Percentiles rank a stretch among this genome's conserved stretches.
Evolutionary conservation across 805 yeast species (phyloP).

Genomic region (Lachancea sp.): DNA sequence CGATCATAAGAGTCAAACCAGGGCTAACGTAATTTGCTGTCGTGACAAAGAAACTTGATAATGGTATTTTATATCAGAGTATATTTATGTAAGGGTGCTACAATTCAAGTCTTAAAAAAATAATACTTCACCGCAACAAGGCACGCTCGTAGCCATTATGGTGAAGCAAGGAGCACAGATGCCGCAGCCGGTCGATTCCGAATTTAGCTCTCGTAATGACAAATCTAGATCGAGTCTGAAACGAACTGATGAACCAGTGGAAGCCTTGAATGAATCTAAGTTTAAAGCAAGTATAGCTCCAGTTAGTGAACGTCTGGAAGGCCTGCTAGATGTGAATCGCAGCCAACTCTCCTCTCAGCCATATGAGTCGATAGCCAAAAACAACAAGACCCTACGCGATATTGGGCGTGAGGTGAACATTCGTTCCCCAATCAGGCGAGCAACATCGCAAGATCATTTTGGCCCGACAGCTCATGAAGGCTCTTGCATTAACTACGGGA

Average conservation of each 20-base stretch:
- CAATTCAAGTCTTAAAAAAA: no score
- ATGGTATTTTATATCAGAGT: no score
- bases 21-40: no score
- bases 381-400: neutral
- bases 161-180: no score
- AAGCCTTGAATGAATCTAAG: neutral
- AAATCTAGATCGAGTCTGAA: neutral
- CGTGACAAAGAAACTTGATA: no score
- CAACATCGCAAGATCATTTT: constrained; percentile 1
- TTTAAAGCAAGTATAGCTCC: neutral
- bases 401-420: constrained; percentile 2
- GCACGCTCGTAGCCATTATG: no score
- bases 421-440: constrained; percentile 7
- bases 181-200: no score
- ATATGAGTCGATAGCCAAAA: neutral
- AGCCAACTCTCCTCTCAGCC: neutral
- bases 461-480: neutral
- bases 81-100: no score
- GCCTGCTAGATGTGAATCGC: constrained; percentile 3
- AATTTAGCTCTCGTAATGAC: neutral
- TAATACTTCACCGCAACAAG: no score
- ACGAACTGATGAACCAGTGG: neutral
- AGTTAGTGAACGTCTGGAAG: constrained; percentile 1
- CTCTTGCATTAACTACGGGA: neutral
- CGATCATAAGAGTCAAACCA: no score